Percentiles rank a stretch among this genome's conserved stretches.
These are phyloP conservation scores for Cucurbita pepo DNA, from an alignment of 306 rosid genomes.

Conservation along the genomic window DNA sequence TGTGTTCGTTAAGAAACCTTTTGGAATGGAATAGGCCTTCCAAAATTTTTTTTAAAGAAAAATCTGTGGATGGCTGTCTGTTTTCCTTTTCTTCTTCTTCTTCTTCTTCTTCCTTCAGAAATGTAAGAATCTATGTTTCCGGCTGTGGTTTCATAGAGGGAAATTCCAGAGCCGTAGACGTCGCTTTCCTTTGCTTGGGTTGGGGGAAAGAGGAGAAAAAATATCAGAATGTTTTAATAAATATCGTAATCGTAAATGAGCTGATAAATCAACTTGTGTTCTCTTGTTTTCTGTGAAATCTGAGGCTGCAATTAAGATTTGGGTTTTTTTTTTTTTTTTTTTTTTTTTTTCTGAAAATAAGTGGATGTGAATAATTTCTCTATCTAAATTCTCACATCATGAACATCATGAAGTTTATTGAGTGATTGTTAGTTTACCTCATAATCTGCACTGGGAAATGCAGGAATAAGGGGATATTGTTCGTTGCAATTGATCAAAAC, in stretches of 20 bases:
- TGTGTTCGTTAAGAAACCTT: not conserved
- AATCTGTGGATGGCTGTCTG: not conserved
- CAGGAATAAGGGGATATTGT: conserved; percentile 73
- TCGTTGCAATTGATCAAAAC: conserved; percentile 68
- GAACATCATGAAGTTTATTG: not conserved
- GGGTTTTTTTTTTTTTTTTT: too few relatives aligned
- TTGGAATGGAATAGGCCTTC: not conserved
- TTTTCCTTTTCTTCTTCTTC: not conserved
- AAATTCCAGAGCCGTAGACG: conserved; percentile 9
- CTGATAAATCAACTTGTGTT: not conserved
- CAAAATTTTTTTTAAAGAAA: not conserved
- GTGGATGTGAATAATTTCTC: not conserved
- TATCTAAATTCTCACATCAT: not conserved
- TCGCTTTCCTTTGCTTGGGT: conserved; percentile 37
- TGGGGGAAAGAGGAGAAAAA: conserved; percentile 14
- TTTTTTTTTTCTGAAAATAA: not conserved
- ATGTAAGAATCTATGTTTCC: not conserved
- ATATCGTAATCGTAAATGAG: not conserved
- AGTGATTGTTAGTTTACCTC: not conserved
- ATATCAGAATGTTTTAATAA: not conserved
- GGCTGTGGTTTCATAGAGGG: not conserved
- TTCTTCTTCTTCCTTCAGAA: not conserved
- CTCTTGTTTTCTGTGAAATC: not conserved
- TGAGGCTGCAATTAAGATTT: not conserved
- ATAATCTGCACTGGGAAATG: conserved; percentile 4